Conservation (phyloP, 73 alveolate genomes). For the Paramecium tetraurelia region DNA sequence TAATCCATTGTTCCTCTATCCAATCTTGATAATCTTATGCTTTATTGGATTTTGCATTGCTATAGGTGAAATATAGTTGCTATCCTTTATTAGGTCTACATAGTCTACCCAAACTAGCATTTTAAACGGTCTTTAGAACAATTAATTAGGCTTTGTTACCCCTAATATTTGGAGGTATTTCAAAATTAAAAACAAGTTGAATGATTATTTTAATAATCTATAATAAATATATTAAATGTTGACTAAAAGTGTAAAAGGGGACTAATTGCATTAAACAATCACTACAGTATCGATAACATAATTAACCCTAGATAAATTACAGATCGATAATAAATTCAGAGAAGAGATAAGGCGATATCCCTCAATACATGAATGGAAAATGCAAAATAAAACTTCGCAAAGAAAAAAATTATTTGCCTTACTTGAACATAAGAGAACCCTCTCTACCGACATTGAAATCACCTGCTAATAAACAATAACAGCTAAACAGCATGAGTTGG, state of each 20-base stretch:
- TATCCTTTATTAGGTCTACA: background rate
- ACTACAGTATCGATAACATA: background rate
- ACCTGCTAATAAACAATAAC: background rate
- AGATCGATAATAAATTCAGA: background rate
- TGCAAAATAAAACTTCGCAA: background rate
- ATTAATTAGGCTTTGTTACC: background rate
- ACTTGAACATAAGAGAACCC: background rate
- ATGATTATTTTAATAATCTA: background rate
- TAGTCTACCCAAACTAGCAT: conserved; percentile 44
- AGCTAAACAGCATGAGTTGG: background rate
- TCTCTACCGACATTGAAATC: background rate
- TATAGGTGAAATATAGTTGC: background rate
- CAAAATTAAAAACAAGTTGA: background rate
- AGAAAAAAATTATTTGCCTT: background rate
- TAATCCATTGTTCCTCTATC: conserved; percentile 48
- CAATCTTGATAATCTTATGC: conserved; percentile 3
- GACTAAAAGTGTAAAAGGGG: background rate
- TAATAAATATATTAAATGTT: background rate
- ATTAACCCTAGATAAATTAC: background rate
- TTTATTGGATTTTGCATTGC: conserved; percentile 56
- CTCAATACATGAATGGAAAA: background rate
- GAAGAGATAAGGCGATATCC: background rate
- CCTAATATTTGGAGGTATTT: background rate
- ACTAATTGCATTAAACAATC: background rate
- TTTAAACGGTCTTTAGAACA: conserved; percentile 3